Evolutionary conservation across 164 flowering plant genomes (phyloP).

Genomic region (Macadamia tetraphylla): DNA sequence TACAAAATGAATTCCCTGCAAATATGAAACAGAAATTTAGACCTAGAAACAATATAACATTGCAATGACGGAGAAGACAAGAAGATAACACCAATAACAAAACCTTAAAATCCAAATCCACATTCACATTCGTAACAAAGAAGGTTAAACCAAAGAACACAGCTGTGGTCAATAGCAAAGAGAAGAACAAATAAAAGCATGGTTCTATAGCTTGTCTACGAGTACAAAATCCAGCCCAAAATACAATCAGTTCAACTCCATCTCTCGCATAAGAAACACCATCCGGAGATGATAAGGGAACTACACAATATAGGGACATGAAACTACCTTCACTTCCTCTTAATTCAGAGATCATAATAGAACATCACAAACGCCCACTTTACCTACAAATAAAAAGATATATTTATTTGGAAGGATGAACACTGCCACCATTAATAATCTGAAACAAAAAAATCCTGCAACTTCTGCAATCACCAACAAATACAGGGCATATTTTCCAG

Average conservation of each 20-base stretch:
- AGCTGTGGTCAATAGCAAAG: too few relatives aligned
- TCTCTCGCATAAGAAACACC: slow-evolving; percentile 13
- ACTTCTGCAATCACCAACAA: slow-evolving; percentile 21
- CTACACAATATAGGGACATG: slow-evolving; percentile 52
- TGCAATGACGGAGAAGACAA: too few relatives aligned
- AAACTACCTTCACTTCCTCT: slow-evolving; percentile 93
- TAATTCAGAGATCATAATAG: slow-evolving; percentile 95
- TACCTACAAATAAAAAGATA: slow-evolving; percentile 97
- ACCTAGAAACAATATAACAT: too few relatives aligned
- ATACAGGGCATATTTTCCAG: slow-evolving; percentile 19
- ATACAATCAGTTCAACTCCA: slow-evolving; percentile 8
- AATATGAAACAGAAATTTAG: too few relatives aligned
- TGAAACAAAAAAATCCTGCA: slow-evolving; percentile 36
- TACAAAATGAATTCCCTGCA: too few relatives aligned
- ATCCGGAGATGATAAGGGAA: slow-evolving; percentile 20
- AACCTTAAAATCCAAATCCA: too few relatives aligned
- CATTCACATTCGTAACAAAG: too few relatives aligned
- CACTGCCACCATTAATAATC: slow-evolving; percentile 54
- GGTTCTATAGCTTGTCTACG: slow-evolving; percentile 1
- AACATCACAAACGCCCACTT: slow-evolving; percentile 71
- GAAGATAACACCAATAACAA: too few relatives aligned
- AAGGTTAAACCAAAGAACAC: too few relatives aligned
- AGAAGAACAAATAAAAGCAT: too few relatives aligned
- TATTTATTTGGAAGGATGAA: slow-evolving; percentile 81
- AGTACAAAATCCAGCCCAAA: slow-evolving; percentile 2